Evolutionary conservation across 257 asterid species (phyloP), one percentile per base, ranked within the genome.

Genomic region (Forsythia suspensa): DNA sequence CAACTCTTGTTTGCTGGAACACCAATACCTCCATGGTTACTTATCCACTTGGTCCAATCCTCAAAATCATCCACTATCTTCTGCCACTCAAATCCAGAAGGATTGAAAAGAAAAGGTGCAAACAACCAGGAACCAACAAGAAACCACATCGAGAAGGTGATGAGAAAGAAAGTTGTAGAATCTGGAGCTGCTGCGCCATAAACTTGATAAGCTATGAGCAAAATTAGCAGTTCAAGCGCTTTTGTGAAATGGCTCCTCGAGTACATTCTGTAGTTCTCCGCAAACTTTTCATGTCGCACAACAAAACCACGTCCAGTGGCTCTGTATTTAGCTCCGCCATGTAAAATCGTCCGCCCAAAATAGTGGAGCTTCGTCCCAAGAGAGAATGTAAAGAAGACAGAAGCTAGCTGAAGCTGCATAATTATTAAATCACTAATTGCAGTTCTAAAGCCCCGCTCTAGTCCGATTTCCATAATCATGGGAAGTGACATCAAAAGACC

Each of bases 271-370:
- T 89, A 89, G 81, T 89, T 89, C 76, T 89, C 92, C 59, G 91
- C 91, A 79, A 81, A 89, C 81, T 82, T 89, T 79, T 89, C 91
- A 59, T 89, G 92, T 55, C 88, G 84, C 72, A 89, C 91, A 4
- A 89, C 92, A 80, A 89, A 89, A 69, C 92, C 92, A 80, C 92
- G 91, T 9, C 92, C 92, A 73, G 92, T 89, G 38, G 92, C 92
- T 72, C 92, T 84, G 81, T 89, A 89, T 71, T 89, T 89, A 9
- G 92, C 92, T 24, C 92, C 92, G 74, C 92, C 92, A 61, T 89
- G 92, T 72, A 89, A 82, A 76, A 89, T 81, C 61, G 92, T 89
- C 73, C 92, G 89, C 13, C 92, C 92, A 82, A 89, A 89, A 82
- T 87, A 89, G 79, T 89, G 92, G 73, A 84, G 87, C 79, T 87